These are phyloP conservation scores for Dioscorea zingiberensis DNA, from an alignment of 106 monocot species.

Conservation along the genomic window DNA sequence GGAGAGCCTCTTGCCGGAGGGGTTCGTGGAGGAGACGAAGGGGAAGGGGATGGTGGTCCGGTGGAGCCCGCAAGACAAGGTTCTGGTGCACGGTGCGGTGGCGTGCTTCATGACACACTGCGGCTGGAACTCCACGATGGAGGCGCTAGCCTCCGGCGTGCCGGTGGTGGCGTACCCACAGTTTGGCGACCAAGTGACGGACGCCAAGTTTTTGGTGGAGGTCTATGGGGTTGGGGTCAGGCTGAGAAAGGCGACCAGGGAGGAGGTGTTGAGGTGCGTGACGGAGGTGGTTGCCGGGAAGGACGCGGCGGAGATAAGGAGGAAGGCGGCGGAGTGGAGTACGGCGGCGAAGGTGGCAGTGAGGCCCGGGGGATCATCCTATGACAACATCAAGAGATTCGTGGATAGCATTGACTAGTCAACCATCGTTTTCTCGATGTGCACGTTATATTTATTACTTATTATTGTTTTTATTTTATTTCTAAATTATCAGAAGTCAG, in stretches of 20 bases:
- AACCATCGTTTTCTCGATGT: too few species aligned
- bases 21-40: slow-evolving; percentile 24
- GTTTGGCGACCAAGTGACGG: slow-evolving; percentile 55
- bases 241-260: slow-evolving; percentile 20
- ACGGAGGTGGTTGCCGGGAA: slow-evolving; percentile 31
- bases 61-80: slow-evolving; percentile 12
- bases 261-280: slow-evolving; percentile 32
- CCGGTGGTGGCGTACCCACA: slow-evolving; percentile 59
- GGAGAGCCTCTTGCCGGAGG: slow-evolving; percentile 29
- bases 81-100: slow-evolving; percentile 32
- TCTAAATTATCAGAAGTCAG: too few species aligned
- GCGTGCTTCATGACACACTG: slow-evolving; percentile 66
- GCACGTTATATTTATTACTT: too few species aligned
- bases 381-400: slow-evolving; percentile 25
- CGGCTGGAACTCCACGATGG: slow-evolving; percentile 78
- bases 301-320: slow-evolving; percentile 9
- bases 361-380: slow-evolving; percentile 28
- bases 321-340: slow-evolving; percentile 22
- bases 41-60: slow-evolving; percentile 1
- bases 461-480: too few species aligned
- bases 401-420: slow-evolving; percentile 12
- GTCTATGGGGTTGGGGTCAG: slow-evolving; percentile 39
- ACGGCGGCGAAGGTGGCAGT: slow-evolving; percentile 19
- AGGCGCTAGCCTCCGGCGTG: slow-evolving; percentile 47
- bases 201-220: slow-evolving; percentile 63